Evolutionary conservation across 2,329 filamentous ascomycete genomes (phyloP).

Genomic region (Aspergillus ochraceoroseus): DNA sequence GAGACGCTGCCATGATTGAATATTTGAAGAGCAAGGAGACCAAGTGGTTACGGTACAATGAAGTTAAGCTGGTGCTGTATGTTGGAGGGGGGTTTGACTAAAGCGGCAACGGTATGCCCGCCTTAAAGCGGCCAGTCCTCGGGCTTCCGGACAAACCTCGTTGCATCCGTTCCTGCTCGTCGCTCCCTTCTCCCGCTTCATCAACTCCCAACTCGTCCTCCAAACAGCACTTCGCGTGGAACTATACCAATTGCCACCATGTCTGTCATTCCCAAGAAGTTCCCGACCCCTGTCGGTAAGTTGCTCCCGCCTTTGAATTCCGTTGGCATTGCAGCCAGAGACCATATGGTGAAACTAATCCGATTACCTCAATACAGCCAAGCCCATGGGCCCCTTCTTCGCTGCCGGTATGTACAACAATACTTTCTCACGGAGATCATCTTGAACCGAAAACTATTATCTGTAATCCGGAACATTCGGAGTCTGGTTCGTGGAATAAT

Average conservation of each 20-base stretch:
- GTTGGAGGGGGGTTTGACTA: constrained; percentile 27
- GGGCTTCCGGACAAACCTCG: constrained; percentile 38
- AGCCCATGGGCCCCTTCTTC: constrained; percentile 91
- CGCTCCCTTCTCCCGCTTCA: constrained; percentile 28
- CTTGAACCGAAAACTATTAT: background rate
- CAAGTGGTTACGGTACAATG: background rate
- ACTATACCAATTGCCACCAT: constrained; percentile 53
- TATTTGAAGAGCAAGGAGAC: constrained; percentile 1
- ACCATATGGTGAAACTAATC: constrained; percentile 30
- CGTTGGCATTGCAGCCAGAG: background rate
- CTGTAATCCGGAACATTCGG: background rate
- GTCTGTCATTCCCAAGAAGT: constrained; percentile 81
- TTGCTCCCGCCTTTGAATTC: constrained; percentile 25
- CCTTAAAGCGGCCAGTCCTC: constrained; percentile 27
- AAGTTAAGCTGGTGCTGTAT: too few species aligned
- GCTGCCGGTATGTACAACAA: constrained; percentile 72
- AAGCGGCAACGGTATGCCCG: constrained; percentile 27
- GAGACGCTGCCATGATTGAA: constrained; percentile 41
- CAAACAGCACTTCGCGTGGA: constrained; percentile 26
- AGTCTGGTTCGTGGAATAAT: background rate
- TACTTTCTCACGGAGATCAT: background rate
- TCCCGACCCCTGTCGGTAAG: constrained; percentile 71
- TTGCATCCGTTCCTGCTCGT: constrained; percentile 35
- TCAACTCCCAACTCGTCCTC: constrained; percentile 22
- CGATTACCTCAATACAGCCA: constrained; percentile 54